Evolutionary conservation across 2,329 filamentous ascomycete species (phyloP).

Genomic region (Didymosphaeria variabile): DNA sequence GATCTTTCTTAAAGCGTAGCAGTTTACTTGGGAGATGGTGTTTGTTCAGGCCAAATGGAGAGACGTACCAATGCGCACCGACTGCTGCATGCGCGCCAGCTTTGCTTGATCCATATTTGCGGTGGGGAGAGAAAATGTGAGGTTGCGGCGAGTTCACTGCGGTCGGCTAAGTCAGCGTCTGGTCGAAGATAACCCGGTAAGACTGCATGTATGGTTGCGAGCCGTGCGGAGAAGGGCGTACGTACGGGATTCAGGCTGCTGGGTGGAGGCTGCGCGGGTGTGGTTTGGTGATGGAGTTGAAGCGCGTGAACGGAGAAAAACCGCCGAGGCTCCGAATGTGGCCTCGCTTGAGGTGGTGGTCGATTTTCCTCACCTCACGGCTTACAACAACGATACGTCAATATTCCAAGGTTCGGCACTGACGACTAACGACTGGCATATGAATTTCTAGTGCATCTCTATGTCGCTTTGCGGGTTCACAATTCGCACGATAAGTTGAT

Average conservation of each 20-base stretch:
- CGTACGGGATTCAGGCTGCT: conserved; percentile 23
- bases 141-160: conserved; percentile 13
- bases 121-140: conserved; percentile 34
- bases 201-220: not conserved
- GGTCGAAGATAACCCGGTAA: not conserved
- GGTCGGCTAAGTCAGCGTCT: conserved; percentile 10
- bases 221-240: conserved; percentile 10
- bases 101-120: conserved; percentile 58
- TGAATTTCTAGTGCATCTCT: not conserved
- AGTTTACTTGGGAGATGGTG: conserved; percentile 13
- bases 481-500: not conserved
- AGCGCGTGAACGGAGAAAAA: conserved; percentile 28
- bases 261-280: conserved; percentile 21
- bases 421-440: not conserved
- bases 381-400: not conserved
- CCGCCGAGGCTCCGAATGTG: conserved; percentile 29
- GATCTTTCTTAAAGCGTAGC: not conserved
- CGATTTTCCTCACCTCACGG: conserved; percentile 17
- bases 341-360: conserved; percentile 25
- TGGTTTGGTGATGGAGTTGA: conserved; percentile 30
- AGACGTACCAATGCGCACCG: conserved; percentile 55
- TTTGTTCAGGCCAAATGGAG: conserved; percentile 5
- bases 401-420: not conserved
- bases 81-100: conserved; percentile 56
- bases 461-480: not conserved